Evolutionary conservation across 1,139 yeast genomes (phyloP), one percentile per base, ranked within the genome.

Genomic region (Candida glucosophila): DNA sequence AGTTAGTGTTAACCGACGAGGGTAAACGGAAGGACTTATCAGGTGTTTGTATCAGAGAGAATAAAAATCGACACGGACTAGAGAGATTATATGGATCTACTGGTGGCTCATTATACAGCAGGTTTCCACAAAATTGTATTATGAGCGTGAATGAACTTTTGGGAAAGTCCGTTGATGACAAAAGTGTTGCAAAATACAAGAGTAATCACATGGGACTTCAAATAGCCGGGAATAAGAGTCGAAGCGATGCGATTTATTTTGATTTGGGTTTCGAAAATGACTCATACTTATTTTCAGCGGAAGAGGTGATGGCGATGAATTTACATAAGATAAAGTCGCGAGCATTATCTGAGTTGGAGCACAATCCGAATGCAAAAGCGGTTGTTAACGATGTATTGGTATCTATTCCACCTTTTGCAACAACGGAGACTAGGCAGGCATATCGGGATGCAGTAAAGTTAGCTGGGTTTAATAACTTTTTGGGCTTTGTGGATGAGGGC

Each of bases 21-120:
- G 82, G 95, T 5, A 85, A 86, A 51, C 67, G 98, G 32, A 90
- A 90, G 49, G 97, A 90, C 43, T 61, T 76, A 8, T 69, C 88
- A 2, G 95, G 93, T 1, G 43, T 90, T 15, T 77, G 82, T 2
- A 65, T 88, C 34, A 71, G 80, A 36, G 31, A 41, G 5, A 52
- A 56, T 5, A 41, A 58, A 8, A 47, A 56, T 19, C 54, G 54
- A 20, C 78, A 67, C 19, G 21, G 22, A 5, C 39, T 79, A 13
- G 92, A 80, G 44, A 67, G 97, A 36, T 58, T 73, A 1, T 88
- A 78, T 47, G 97, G 97, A 4, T 71, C 85, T 2, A 72, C 77
- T 12, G 83, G 90, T 1, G 67, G 75, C 11, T 68, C 83, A 1
- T 59, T 80, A 24, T 73, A 81, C 33, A 67, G 88, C 4, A 64